Evolutionary conservation across 176 grass and related monocot genomes (phyloP).

Genomic region (Aegilops longissima): DNA sequence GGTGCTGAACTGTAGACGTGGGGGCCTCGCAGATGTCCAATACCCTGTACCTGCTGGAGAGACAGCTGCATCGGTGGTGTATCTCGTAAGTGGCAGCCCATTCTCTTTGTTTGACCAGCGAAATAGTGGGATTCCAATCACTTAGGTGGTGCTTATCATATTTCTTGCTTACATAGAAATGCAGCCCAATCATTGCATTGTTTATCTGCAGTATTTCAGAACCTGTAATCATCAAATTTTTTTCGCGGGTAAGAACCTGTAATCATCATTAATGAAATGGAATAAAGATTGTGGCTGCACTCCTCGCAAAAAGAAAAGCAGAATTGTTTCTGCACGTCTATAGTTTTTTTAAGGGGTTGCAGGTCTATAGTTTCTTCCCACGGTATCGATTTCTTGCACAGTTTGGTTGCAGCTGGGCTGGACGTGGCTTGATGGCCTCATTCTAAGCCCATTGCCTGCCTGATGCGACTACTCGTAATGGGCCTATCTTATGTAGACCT

Average conservation of each 20-base stretch:
- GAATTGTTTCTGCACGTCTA: background rate
- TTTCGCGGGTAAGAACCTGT: background rate
- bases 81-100: slow-evolving; percentile 41
- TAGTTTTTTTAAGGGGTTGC: too few relatives aligned
- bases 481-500: background rate
- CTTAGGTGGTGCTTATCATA: slow-evolving; percentile 5
- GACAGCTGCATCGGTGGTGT: slow-evolving; percentile 13
- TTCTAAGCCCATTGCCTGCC: background rate
- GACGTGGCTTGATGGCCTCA: background rate
- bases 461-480: background rate
- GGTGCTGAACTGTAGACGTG: slow-evolving; percentile 30
- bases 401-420: background rate
- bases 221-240: background rate
- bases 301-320: too few relatives aligned
- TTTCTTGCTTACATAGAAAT: background rate
- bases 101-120: slow-evolving; percentile 29
- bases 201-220: background rate
- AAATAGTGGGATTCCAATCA: slow-evolving; percentile 42
- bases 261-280: background rate
- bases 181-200: background rate
- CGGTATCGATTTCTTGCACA: background rate
- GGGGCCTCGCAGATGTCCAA: background rate
- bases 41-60: background rate
- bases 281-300: background rate
- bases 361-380: background rate